These are phyloP conservation scores for Cladosporium sp. DNA, from an alignment of 2,329 filamentous ascomycete species.

Conservation along the genomic window DNA sequence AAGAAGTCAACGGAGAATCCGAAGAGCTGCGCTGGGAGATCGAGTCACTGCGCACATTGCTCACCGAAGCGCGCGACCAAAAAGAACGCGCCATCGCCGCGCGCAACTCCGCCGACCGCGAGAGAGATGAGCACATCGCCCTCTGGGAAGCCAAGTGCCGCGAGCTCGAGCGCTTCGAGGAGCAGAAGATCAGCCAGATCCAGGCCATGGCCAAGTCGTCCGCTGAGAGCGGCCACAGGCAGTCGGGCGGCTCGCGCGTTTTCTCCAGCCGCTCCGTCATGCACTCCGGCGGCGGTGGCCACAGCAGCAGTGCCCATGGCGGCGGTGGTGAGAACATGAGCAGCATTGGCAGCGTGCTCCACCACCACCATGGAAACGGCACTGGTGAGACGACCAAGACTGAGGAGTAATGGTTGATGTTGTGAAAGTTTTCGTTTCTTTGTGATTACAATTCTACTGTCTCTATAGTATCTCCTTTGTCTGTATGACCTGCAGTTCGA, in stretches of 20 bases:
- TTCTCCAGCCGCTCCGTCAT: slow-evolving; percentile 2
- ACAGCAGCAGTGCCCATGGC: not conserved
- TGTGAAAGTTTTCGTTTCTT: too few species aligned
- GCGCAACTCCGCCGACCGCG: slow-evolving; percentile 24
- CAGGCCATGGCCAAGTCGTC: not conserved
- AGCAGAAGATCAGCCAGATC: slow-evolving; percentile 12
- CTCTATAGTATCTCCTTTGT: too few species aligned
- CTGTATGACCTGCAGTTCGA: too few species aligned
- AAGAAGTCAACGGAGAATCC: slow-evolving; percentile 23
- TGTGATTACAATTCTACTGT: too few species aligned
- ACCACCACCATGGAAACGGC: not conserved
- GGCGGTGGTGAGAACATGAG: not conserved
- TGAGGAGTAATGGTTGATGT: not conserved
- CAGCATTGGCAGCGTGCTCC: not conserved
- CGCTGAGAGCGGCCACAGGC: not conserved
- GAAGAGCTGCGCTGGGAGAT: slow-evolving; percentile 29
- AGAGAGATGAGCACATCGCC: slow-evolving; percentile 22
- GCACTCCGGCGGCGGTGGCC: slow-evolving; percentile 2
- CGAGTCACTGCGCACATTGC: slow-evolving; percentile 25
- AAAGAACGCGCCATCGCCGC: slow-evolving; percentile 29
- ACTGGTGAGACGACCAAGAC: not conserved
- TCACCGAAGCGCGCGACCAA: slow-evolving; percentile 28
- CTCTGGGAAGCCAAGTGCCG: slow-evolving; percentile 27
- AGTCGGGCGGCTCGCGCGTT: not conserved
- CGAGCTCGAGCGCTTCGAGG: slow-evolving; percentile 25